phyloP scores from a whole-genome alignment of 2,329 filamentous ascomycete genomes.

The Fusarium sp. region DNA sequence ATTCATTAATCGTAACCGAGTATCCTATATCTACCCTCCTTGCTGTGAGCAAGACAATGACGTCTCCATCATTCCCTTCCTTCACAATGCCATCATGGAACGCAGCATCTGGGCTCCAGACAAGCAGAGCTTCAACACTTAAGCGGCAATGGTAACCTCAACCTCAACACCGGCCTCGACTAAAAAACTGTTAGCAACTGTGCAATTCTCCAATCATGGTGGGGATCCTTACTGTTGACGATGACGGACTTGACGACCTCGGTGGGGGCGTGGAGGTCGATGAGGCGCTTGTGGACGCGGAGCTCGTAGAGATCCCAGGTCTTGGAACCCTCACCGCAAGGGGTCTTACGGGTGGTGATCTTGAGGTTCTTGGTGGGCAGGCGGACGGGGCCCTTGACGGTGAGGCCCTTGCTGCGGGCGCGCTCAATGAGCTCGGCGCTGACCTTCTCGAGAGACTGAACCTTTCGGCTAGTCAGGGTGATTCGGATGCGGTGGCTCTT shows the following conservation, averaged over 20 bases:
- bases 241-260: conserved; percentile 98
- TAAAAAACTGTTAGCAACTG: conserved; percentile 27
- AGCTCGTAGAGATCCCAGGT: conserved; percentile 99
- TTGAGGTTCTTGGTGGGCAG: conserved; percentile 97
- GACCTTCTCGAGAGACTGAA: conserved; percentile 96
- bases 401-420: conserved; percentile 97
- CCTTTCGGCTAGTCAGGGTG: conserved; percentile 95
- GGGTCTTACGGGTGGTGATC: conserved; percentile 98
- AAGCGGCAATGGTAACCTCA: conserved; percentile 89
- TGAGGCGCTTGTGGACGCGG: conserved; percentile 99
- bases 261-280: conserved; percentile 96
- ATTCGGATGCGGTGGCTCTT: conserved; percentile 99
- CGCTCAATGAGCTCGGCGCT: conserved; percentile 98
- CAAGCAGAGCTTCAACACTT: conserved; percentile 27
- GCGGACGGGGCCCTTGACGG: conserved; percentile 97
- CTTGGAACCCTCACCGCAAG: conserved; percentile 99
- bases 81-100: conserved; percentile 35
- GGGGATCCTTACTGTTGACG: conserved; percentile 74
- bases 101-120: conserved; percentile 17
- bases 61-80: conserved; percentile 40
- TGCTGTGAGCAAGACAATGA: conserved; percentile 26
- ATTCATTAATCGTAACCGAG: conserved; percentile 40
- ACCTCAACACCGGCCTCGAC: conserved; percentile 92
- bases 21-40: conserved; percentile 37
- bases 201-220: neutral